A percentile compares a stretch with the other conserved stretches of the same genome.
phyloP scores from a whole-genome alignment of 1,284 basidiomycete species.

The Hemileia vastatrix region DNA sequence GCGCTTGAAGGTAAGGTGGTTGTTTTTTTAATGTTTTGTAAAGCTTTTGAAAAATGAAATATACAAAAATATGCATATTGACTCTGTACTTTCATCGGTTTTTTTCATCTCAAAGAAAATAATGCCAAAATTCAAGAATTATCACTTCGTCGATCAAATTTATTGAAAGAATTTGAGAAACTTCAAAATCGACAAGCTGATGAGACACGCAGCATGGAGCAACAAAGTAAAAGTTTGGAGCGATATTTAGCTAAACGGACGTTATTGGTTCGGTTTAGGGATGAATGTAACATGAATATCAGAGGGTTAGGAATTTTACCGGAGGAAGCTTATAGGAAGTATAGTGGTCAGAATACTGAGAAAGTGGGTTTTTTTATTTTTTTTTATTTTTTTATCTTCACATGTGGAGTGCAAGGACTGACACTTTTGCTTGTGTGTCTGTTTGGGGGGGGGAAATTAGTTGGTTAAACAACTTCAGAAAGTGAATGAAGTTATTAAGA shows the following conservation, averaged over 20 bases:
- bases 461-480: conserved; percentile 80
- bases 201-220: conserved; percentile 70
- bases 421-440: not conserved
- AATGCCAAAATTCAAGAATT: too few species aligned
- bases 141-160: too few species aligned
- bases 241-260: conserved; percentile 84
- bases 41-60: not conserved
- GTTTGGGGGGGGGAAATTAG: conserved; percentile 47
- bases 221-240: conserved; percentile 88
- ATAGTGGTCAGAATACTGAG: conserved; percentile 65
- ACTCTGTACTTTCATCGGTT: too few species aligned
- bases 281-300: conserved; percentile 86
- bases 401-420: not conserved
- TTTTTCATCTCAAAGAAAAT: too few species aligned
- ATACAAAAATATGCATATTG: too few species aligned
- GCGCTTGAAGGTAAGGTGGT: conserved; percentile 50
- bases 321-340: conserved; percentile 94
- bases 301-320: conserved; percentile 92
- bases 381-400: not conserved
- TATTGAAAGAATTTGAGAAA: conserved; percentile 66
- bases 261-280: conserved; percentile 70
- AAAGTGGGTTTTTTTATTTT: conserved; percentile 52
- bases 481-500: conserved; percentile 84
- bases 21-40: not conserved
- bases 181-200: conserved; percentile 72